A percentile compares a stretch with the other conserved stretches of the same genome.
Evolutionary conservation across 805 yeast species (phyloP).

Genomic region (Candida maris): DNA sequence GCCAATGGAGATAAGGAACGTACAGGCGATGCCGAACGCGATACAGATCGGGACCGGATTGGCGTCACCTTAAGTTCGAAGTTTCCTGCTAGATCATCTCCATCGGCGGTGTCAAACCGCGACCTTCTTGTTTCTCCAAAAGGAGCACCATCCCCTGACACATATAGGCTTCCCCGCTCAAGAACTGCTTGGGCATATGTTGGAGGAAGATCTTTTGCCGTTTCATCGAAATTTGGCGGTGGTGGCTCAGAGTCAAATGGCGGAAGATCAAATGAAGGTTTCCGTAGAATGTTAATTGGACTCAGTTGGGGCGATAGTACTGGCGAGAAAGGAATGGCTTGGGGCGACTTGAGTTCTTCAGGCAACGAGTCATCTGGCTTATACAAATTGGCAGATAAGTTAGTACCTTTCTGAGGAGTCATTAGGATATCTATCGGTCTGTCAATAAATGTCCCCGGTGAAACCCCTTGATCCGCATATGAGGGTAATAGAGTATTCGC

Average conservation of each 20-base stretch:
- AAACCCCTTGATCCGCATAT: constrained; percentile 38
- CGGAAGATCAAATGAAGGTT: constrained; percentile 10
- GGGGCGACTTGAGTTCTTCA: constrained; percentile 54
- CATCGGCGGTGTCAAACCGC: constrained; percentile 10
- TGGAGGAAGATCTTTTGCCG: constrained; percentile 26
- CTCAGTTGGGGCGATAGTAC: constrained; percentile 28
- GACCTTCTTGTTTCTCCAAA: constrained; percentile 8
- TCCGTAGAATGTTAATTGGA: constrained; percentile 1
- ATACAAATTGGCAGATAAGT: constrained; percentile 47
- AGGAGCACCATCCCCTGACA: neutral
- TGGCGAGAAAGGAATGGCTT: constrained; percentile 60
- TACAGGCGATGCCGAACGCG: constrained; percentile 23
- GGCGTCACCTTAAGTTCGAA: constrained; percentile 28
- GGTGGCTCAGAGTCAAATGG: constrained; percentile 23
- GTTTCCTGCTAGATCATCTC: constrained; percentile 26
- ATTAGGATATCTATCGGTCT: constrained; percentile 24
- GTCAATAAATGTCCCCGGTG: constrained; percentile 6
- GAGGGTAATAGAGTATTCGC: constrained; percentile 77
- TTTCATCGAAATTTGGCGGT: constrained; percentile 29
- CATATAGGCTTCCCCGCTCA: constrained; percentile 6
- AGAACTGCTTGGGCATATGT: constrained; percentile 25
- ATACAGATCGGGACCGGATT: constrained; percentile 25
- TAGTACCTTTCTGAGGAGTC: constrained; percentile 23
- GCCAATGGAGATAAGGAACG: constrained; percentile 4
- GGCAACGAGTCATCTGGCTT: constrained; percentile 46